phyloP scores from a whole-genome alignment of 352 stramenopile genomes.

The Phytophthora cactorum region DNA sequence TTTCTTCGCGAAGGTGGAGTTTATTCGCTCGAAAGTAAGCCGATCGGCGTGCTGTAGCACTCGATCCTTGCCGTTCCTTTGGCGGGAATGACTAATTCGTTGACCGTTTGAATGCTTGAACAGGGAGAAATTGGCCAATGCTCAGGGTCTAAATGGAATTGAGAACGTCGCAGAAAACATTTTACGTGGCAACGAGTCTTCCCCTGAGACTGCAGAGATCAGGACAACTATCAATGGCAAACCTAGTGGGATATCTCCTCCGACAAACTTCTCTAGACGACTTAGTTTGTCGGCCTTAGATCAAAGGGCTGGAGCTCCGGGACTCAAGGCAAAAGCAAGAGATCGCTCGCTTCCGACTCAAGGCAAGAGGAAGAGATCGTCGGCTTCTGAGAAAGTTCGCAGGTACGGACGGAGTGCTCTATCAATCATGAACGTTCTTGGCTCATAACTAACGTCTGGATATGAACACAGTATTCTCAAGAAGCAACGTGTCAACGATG shows the following conservation, averaged over 20 bases:
- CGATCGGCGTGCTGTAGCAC: conserved; percentile 10
- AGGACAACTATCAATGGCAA: conserved; percentile 26
- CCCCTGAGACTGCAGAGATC: conserved; percentile 45
- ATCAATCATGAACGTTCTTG: background rate
- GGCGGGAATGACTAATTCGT: conserved; percentile 8
- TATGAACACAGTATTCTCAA: conserved; percentile 65
- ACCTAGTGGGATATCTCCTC: conserved; percentile 43
- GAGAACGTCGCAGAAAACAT: conserved; percentile 87
- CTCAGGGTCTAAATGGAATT: conserved; percentile 55
- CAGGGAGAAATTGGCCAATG: conserved; percentile 49
- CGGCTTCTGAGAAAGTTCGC: conserved; percentile 48
- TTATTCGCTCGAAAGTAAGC: conserved; percentile 71
- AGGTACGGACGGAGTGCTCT: conserved; percentile 36
- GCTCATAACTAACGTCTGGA: background rate
- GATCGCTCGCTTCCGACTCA: conserved; percentile 21
- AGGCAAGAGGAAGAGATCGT: conserved; percentile 34
- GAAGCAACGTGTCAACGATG: conserved; percentile 49
- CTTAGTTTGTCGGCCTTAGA: conserved; percentile 40
- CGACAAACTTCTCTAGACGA: conserved; percentile 40
- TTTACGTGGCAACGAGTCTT: conserved; percentile 51
- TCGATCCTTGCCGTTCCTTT: conserved; percentile 18
- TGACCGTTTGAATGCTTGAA: conserved; percentile 7
- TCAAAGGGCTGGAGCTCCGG: conserved; percentile 7
- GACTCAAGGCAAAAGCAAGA: conserved; percentile 32
- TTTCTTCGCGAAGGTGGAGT: conserved; percentile 66